Conservation (phyloP, 495 filamentous ascomycete genomes). For the Penicillium daleae region DNA sequence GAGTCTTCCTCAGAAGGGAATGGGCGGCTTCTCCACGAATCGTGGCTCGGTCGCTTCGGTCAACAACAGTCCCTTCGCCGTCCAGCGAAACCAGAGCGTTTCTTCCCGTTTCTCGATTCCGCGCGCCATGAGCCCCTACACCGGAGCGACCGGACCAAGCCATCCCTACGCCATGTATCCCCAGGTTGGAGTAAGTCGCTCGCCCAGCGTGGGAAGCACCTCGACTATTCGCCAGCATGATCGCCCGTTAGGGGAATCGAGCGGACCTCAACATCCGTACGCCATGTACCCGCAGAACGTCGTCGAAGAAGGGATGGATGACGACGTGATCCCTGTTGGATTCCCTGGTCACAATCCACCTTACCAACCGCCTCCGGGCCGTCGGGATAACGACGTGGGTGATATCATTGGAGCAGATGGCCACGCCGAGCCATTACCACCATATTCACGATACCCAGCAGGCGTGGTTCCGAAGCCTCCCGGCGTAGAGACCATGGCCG, state of each 20-base stretch:
- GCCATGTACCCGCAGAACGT: conserved; percentile 82
- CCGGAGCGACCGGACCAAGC: conserved; percentile 57
- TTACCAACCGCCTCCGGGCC: conserved; percentile 72
- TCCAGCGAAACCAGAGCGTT: conserved; percentile 46
- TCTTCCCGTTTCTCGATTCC: conserved; percentile 50
- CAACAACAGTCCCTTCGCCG: conserved; percentile 36
- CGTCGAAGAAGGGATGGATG: conserved; percentile 53
- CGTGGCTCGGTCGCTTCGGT: conserved; percentile 41
- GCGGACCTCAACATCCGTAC: conserved; percentile 85
- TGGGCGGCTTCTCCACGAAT: conserved; percentile 36
- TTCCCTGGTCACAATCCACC: conserved; percentile 67
- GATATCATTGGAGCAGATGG: conserved; percentile 90
- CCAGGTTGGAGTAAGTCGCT: conserved; percentile 59
- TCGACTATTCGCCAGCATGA: conserved; percentile 62
- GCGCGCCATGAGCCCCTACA: conserved; percentile 56
- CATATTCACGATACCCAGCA: conserved; percentile 81
- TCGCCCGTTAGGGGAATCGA: conserved; percentile 61
- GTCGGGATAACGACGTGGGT: conserved; percentile 81
- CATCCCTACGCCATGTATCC: conserved; percentile 61
- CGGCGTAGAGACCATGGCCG: conserved; percentile 28
- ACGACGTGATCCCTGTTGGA: conserved; percentile 66
- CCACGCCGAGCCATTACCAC: conserved; percentile 86
- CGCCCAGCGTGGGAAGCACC: conserved; percentile 65
- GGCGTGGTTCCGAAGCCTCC: conserved; percentile 49
- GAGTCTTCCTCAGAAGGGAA: conserved; percentile 46